A percentile compares a stretch with the other conserved stretches of the same genome.
These are phyloP conservation scores for Tricholoma furcatifolium DNA, from an alignment of 768 basidiomycete genomes.

Conservation along the genomic window DNA sequence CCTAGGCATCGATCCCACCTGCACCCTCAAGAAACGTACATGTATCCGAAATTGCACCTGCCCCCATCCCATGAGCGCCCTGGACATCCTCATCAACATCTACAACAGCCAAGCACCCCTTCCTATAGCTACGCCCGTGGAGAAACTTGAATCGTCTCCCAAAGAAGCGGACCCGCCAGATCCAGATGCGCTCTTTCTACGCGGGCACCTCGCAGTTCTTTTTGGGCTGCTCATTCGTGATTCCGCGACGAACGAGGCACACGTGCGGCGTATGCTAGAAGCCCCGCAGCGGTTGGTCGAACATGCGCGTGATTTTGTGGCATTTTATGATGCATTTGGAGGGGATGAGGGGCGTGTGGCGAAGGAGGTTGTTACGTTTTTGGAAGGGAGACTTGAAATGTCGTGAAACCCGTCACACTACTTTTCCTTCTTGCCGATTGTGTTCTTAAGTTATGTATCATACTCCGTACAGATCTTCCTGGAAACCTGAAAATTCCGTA, in stretches of 20 bases:
- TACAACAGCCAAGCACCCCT: constrained; percentile 39
- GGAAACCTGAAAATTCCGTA: too few species aligned
- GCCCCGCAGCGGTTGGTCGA: constrained; percentile 32
- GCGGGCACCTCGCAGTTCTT: constrained; percentile 74
- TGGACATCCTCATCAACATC: constrained; percentile 50
- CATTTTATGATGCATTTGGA: constrained; percentile 37
- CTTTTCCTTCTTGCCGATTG: too few species aligned
- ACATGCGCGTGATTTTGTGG: constrained; percentile 47
- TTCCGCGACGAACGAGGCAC: constrained; percentile 31
- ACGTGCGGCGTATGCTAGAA: constrained; percentile 31
- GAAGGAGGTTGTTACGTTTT: constrained; percentile 49
- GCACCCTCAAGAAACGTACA: constrained; percentile 41
- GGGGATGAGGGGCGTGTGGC: constrained; percentile 42
- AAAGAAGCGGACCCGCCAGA: constrained; percentile 22
- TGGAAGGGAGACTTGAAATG: constrained; percentile 42
- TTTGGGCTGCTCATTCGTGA: constrained; percentile 56
- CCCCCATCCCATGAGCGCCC: constrained; percentile 33
- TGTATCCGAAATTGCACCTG: constrained; percentile 61
- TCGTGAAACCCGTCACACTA: not conserved
- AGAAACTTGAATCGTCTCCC: constrained; percentile 21
- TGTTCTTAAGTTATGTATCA: too few species aligned
- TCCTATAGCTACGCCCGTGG: not conserved
- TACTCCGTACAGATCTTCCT: too few species aligned
- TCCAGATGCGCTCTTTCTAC: constrained; percentile 49
- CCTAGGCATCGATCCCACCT: constrained; percentile 51